Evolutionary conservation across 2,329 filamentous ascomycete species (phyloP).

Genomic region (Fusarium odoratissimum): DNA sequence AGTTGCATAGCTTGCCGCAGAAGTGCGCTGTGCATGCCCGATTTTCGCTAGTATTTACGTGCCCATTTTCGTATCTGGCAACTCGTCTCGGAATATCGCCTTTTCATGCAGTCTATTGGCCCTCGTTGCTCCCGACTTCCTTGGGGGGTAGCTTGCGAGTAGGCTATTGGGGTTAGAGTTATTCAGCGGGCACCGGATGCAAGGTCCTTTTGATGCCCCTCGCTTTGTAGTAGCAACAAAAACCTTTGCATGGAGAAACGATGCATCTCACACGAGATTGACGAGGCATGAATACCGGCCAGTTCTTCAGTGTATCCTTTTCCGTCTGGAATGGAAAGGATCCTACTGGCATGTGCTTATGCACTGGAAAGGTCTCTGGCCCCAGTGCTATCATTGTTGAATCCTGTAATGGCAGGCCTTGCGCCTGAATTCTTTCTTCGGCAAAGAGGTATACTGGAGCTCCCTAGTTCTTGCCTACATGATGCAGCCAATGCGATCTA

Average conservation of each 20-base stretch:
- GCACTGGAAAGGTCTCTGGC: background rate
- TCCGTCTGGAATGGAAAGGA: background rate
- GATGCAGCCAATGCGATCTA: fast-evolving
- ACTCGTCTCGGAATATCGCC: background rate
- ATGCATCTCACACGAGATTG: background rate
- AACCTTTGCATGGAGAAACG: background rate
- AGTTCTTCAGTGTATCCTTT: no score
- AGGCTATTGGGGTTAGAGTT: background rate
- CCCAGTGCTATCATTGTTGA: background rate
- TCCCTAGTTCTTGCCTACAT: fast-evolving
- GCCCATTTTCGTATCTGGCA: background rate
- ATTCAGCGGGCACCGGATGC: background rate
- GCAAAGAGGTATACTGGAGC: background rate
- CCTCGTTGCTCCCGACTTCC: background rate
- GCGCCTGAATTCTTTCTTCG: background rate
- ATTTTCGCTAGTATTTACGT: background rate
- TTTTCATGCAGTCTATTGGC: background rate
- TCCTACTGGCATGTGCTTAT: no score
- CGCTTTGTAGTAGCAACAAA: background rate
- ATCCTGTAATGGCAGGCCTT: background rate
- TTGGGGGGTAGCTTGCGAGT: background rate
- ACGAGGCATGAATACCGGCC: fast-evolving
- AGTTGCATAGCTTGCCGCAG: background rate
- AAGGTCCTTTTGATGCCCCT: background rate
- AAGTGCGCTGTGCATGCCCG: background rate